Evolutionary conservation across 2,329 filamentous ascomycete species (phyloP), one percentile per base, ranked within the genome.

Genomic region (Hymenoscyphus occultus): DNA sequence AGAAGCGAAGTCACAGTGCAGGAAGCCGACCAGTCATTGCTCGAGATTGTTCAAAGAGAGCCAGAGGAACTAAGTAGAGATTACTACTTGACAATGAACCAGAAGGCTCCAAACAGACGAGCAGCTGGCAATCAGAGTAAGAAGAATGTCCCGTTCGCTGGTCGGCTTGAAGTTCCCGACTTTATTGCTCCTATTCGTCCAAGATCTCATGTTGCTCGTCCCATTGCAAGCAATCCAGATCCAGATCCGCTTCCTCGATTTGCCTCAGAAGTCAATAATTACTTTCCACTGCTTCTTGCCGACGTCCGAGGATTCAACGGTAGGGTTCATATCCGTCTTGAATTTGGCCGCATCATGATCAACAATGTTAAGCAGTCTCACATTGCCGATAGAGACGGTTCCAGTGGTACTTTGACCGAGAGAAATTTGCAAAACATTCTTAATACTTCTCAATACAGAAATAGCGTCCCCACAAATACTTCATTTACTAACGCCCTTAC

Each of bases 311-410:
- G 68, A 16, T 74, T 72, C 60, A 66, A 56, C 35, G 74, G 74
- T 16, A 39, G 71, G 22, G 16, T 74, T 40, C 56, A 31, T 9
- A 59, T 75, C 14, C 65, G 71, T 31, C 67, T 66, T 14, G 67
- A 74, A 14, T 74, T 76, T 64, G 74, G 74, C 48, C 70, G 73
- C 4, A 72, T 74, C 22, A 48, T 75, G 1, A 28, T 73, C 10
- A 58, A 59, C 14, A 61, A 63, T 16, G 32, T 73, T 9, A 58
- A 64, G 19, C 35, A 56, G 12, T 64, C 57, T 5, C 63, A 65
- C 9, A 45, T 71, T 60, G 68, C 67, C 3, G 57, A 60, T 12
- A 64, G 59, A 3, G 61, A 69, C 2, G 19, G 16, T 4, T 59
- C 35, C 6, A 32, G 63, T 39, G 16, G 19, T 10, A 54, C 48